A percentile compares a stretch with the other conserved stretches of the same genome.
Conservation (phyloP, 441 rosid genomes). For the Melastoma candidum region DNA sequence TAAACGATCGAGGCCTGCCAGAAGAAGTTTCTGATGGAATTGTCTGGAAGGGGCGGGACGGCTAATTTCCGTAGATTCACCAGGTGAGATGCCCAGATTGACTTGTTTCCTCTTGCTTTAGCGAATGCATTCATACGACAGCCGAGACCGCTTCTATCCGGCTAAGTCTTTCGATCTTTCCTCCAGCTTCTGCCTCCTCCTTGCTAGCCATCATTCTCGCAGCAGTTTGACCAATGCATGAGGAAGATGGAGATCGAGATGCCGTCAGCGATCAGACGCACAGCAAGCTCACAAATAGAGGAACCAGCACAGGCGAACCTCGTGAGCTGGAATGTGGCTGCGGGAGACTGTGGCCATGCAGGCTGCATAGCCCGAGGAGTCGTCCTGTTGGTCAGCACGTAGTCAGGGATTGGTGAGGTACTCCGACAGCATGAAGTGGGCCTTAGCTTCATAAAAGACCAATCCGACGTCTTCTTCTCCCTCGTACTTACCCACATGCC, state of each 20-base stretch:
- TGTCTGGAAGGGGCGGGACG: conserved; percentile 11
- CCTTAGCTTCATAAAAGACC: conserved; percentile 20
- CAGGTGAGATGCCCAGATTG: conserved; percentile 19
- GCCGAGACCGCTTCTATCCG: conserved; percentile 24
- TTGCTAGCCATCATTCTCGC: too few species aligned
- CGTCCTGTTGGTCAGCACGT: conserved; percentile 1
- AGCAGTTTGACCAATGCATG: too few species aligned
- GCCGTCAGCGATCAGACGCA: too few species aligned
- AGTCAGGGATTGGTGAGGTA: conserved; percentile 19
- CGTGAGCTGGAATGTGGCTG: background rate
- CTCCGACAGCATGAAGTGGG: conserved; percentile 13
- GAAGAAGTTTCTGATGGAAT: conserved; percentile 26
- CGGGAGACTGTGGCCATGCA: background rate
- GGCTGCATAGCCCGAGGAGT: conserved; percentile 17
- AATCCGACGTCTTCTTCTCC: conserved; percentile 18
- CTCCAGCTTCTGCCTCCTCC: conserved; percentile 4
- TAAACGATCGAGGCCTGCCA: conserved; percentile 18
- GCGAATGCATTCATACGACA: conserved; percentile 14
- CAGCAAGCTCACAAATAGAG: too few species aligned
- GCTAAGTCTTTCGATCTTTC: conserved; percentile 17
- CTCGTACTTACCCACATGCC: too few species aligned
- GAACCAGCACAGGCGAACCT: too few species aligned
- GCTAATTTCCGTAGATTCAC: conserved; percentile 29
- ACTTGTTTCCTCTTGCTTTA: conserved; percentile 4
- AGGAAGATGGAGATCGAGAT: too few species aligned